Evolutionary conservation across 2,329 filamentous ascomycete genomes (phyloP).

Genomic region (Colletotrichum kahawae): DNA sequence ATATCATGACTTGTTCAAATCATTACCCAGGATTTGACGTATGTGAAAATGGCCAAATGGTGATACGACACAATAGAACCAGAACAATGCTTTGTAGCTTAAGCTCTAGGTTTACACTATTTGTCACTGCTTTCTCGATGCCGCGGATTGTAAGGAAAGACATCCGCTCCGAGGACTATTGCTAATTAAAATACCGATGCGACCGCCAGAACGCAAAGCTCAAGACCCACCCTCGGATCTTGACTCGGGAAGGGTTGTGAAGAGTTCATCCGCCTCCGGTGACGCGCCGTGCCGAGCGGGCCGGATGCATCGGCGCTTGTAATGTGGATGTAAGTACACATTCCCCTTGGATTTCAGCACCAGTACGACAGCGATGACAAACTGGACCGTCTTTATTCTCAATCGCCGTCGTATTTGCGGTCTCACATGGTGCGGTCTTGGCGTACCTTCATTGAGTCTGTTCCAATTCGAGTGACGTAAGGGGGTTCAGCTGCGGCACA

Average conservation of each 20-base stretch:
- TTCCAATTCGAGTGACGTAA: background rate
- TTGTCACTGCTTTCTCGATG: background rate
- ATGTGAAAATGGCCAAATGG: background rate
- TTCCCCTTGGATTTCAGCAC: fast-evolving
- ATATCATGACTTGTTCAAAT: fast-evolving
- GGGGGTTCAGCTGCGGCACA: background rate
- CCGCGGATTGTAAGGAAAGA: background rate
- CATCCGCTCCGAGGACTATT: background rate
- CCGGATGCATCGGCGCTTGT: background rate
- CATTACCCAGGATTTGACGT: background rate
- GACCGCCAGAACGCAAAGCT: background rate
- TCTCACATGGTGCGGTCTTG: background rate
- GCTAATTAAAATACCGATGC: background rate
- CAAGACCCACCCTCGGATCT: background rate
- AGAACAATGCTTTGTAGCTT: fast-evolving
- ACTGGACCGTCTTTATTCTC: no score
- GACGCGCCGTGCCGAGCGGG: background rate
- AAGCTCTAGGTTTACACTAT: fast-evolving
- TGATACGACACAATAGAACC: background rate
- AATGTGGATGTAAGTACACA: background rate
- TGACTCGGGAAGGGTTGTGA: background rate
- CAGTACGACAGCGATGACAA: background rate
- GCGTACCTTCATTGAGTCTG: background rate
- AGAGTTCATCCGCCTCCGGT: background rate
- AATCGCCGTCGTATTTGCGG: fast-evolving